A percentile compares a stretch with the other conserved stretches of the same genome.
These are phyloP conservation scores for Dendrothele bispora DNA, from an alignment of 768 basidiomycete species.

Conservation along the genomic window DNA sequence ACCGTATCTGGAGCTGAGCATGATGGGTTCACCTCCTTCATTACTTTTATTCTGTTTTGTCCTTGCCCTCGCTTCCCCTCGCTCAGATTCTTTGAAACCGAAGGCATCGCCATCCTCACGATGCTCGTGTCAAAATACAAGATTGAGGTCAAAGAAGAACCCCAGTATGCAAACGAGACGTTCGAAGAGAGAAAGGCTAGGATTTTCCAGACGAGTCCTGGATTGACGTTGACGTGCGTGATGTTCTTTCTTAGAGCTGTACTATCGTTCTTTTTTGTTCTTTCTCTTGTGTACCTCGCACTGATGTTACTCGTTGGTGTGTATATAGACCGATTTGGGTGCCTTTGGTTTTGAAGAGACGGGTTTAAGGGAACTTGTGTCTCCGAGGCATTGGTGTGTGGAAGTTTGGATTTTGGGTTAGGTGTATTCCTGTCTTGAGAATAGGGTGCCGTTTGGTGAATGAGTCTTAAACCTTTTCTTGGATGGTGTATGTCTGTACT, in stretches of 20 bases:
- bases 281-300: too few relatives aligned
- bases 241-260: background rate
- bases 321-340: constrained; percentile 26
- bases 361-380: constrained; percentile 15
- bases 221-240: constrained; percentile 47
- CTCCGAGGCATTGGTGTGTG: background rate
- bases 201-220: constrained; percentile 33
- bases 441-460: too few relatives aligned
- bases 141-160: constrained; percentile 50
- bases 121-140: constrained; percentile 46
- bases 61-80: background rate
- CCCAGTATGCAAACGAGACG: constrained; percentile 44
- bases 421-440: too few relatives aligned
- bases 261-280: background rate
- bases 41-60: too few relatives aligned
- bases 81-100: constrained; percentile 52
- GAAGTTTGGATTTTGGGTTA: background rate
- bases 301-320: too few relatives aligned
- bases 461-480: too few relatives aligned
- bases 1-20: background rate
- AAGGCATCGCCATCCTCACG: constrained; percentile 50
- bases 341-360: constrained; percentile 33
- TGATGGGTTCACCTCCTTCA: too few relatives aligned
- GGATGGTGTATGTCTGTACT: too few relatives aligned
- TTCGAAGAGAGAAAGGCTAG: constrained; percentile 46